Evolutionary conservation across 2,329 filamentous ascomycete genomes (phyloP).

Genomic region (Aotearoamyces nothofagi): DNA sequence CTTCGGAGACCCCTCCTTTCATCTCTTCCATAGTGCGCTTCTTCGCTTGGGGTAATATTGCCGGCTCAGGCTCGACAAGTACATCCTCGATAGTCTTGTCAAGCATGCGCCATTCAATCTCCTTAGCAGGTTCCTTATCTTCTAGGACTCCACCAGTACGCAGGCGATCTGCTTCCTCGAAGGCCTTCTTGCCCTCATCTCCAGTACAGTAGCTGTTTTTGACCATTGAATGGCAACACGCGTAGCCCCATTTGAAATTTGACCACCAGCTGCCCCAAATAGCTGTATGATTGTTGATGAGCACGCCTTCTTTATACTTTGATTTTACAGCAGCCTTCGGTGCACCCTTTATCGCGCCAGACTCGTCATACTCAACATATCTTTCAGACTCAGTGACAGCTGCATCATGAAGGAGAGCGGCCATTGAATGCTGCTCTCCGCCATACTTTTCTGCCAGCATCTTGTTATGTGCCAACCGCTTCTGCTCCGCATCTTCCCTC

Average conservation of each 20-base stretch:
- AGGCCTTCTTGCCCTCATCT: slow-evolving; percentile 69
- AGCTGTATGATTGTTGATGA: slow-evolving; percentile 79
- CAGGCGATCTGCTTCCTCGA: slow-evolving; percentile 58
- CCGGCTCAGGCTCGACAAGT: slow-evolving; percentile 8
- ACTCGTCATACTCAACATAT: slow-evolving; percentile 91
- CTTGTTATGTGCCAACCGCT: slow-evolving; percentile 52
- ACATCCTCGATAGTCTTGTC: slow-evolving; percentile 19
- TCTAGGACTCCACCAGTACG: slow-evolving; percentile 26
- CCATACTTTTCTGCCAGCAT: slow-evolving; percentile 74
- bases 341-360: slow-evolving; percentile 77
- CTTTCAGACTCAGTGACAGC: slow-evolving; percentile 67
- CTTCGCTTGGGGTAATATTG: slow-evolving; percentile 25
- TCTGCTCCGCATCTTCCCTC: slow-evolving; percentile 53
- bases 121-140: slow-evolving; percentile 12
- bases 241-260: slow-evolving; percentile 89
- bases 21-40: slow-evolving; percentile 71
- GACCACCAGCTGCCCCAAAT: slow-evolving; percentile 98
- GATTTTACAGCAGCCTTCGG: slow-evolving; percentile 64
- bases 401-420: slow-evolving; percentile 47
- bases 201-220: slow-evolving; percentile 98
- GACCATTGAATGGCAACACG: slow-evolving; percentile 82
- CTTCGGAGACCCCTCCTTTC: slow-evolving; percentile 62
- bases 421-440: slow-evolving; percentile 40
- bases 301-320: slow-evolving; percentile 81
- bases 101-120: slow-evolving; percentile 9